Evolutionary conservation across 179 eudicot genomes (phyloP).

Genomic region (Silene coronaria): DNA sequence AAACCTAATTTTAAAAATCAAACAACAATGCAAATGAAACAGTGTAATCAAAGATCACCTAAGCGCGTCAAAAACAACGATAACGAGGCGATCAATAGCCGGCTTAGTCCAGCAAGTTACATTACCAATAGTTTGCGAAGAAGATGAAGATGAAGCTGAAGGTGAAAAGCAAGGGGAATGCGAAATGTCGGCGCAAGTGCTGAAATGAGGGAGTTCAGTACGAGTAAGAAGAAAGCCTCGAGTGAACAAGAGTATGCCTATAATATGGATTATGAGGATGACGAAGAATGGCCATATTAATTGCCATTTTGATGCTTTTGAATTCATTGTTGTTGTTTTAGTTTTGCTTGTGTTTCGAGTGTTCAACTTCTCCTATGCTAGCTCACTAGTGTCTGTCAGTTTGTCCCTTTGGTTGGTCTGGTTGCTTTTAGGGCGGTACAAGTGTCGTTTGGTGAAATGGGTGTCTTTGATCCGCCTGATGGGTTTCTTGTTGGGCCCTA

Average conservation of each 20-base stretch:
- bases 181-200: slow-evolving; percentile 60
- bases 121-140: slow-evolving; percentile 4
- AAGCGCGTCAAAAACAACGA: slow-evolving; percentile 81
- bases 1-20: slow-evolving; percentile 7
- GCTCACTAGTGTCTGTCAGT: too few species aligned
- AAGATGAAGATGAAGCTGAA: slow-evolving; percentile 6
- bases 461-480: too few species aligned
- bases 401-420: too few species aligned
- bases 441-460: too few species aligned
- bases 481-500: too few species aligned
- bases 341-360: not conserved
- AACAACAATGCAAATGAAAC: not conserved
- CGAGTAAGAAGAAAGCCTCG: slow-evolving; percentile 94
- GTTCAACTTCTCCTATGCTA: too few species aligned
- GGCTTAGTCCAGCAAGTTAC: slow-evolving; percentile 72
- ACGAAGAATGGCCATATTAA: slow-evolving; percentile 38
- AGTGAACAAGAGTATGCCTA: slow-evolving; percentile 68
- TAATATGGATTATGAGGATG: slow-evolving; percentile 45
- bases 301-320: slow-evolving; percentile 27
- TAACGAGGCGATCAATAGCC: slow-evolving; percentile 61
- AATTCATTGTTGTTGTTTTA: not conserved
- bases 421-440: too few species aligned
- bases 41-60: slow-evolving; percentile 32
- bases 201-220: slow-evolving; percentile 68
- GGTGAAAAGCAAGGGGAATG: slow-evolving; percentile 45